Percentiles rank a stretch among this genome's conserved stretches.
phyloP scores from a whole-genome alignment of 108 stramenopile genomes.

The Asterionellopsis glacialis region DNA sequence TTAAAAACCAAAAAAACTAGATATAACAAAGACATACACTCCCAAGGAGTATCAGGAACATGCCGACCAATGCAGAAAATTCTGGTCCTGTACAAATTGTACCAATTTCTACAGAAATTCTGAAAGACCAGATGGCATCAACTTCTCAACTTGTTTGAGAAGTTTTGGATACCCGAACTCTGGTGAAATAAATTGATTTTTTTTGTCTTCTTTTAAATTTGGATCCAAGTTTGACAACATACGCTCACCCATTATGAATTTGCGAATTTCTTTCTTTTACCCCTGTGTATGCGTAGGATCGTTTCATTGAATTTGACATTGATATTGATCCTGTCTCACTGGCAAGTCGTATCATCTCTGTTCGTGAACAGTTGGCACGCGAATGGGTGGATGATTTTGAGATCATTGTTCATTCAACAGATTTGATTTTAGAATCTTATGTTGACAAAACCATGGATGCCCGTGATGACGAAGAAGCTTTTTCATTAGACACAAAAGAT shows the following conservation, averaged over 20 bases:
- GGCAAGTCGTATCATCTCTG: constrained; percentile 59
- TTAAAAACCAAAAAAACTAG: no score
- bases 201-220: not conserved
- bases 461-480: not conserved
- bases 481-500: constrained; percentile 1
- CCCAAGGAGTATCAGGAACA: no score
- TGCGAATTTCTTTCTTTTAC: constrained; percentile 7
- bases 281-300: constrained; percentile 16
- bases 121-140: no score
- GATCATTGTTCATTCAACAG: constrained; percentile 36
- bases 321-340: constrained; percentile 66
- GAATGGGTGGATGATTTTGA: constrained; percentile 75
- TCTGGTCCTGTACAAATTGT: no score
- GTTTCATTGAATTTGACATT: constrained; percentile 51
- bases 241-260: not conserved
- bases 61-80: no score
- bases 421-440: constrained; percentile 42
- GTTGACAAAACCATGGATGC: constrained; percentile 14
- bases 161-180: not conserved
- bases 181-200: not conserved
- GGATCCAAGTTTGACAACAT: constrained; percentile 8
- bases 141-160: no score
- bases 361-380: constrained; percentile 64
- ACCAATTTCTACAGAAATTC: no score
- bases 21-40: no score